Evolutionary conservation across 345 rosid species (phyloP), one percentile per base, ranked within the genome.

Genomic region (Cardamine occulta): DNA sequence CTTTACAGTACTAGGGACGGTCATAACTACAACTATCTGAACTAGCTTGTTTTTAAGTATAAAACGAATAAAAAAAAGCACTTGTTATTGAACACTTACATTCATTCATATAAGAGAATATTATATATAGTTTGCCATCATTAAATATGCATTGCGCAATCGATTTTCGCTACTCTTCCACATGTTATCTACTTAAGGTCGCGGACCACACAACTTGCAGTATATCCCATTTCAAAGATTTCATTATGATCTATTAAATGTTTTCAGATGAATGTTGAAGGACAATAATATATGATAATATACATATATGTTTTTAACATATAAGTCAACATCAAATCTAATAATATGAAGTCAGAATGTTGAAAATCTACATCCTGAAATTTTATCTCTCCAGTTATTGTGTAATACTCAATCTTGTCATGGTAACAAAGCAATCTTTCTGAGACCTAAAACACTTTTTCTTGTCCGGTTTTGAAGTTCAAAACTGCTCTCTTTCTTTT

Each of bases 171-270:
- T 34, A 18, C 9, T 17, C 9, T 58, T 34, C 63, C 26, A 58
- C 44, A 58, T 58, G 63, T 58, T 31, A 17, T 17, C 63, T 58
- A 58, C 15, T 58, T 32, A 58, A 23, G n/a, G 44, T 58, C 8
- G 23, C 63, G 44, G 63, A 34, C 63, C 26, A 58, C 63, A 34
- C 44, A 58, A 58, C 44, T 11, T 5, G 24, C 63, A 34, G 11
- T 32, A 34, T 18, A 58, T 58, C 15, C 15, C 63, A 18, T 58
- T 58, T 58, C 44, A 34, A 32, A 58, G 26, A 17, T 24, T 58
- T 34, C 44, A 34, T 10, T 58, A 58, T 58, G 44, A 6, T 58
- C 28, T 10, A 58, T 58, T 54, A 17, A 58, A 32, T 58, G 42
- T 58, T 58, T 58, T 58, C 44, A 17, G 42, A 58, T 32, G 8